These are phyloP conservation scores for Russula brevipes DNA, from an alignment of 768 basidiomycete species.

Conservation along the genomic window DNA sequence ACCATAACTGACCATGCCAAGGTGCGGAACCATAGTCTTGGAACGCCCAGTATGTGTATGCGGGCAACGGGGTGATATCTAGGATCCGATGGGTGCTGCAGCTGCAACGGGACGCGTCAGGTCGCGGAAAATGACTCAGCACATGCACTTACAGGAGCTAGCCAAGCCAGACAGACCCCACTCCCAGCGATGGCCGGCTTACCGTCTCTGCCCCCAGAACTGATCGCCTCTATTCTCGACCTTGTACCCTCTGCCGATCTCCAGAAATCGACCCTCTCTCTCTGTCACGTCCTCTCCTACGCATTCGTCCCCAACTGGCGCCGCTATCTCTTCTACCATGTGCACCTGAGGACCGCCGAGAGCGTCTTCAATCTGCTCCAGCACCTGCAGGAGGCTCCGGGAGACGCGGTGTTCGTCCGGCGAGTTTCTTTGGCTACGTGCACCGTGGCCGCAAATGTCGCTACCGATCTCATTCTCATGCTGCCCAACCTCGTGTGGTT, in stretches of 20 bases:
- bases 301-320: slow-evolving; percentile 44
- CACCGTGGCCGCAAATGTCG: slow-evolving; percentile 65
- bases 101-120: too few relatives aligned
- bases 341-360: slow-evolving; percentile 46
- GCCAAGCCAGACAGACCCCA: too few relatives aligned
- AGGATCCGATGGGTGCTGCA: too few relatives aligned
- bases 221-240: slow-evolving; percentile 55
- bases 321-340: slow-evolving; percentile 51
- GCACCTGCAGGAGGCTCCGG: slow-evolving; percentile 42
- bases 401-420: slow-evolving; percentile 35
- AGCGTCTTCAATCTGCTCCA: slow-evolving; percentile 55
- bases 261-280: slow-evolving; percentile 51
- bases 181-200: too few relatives aligned
- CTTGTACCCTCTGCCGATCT: slow-evolving; percentile 43
- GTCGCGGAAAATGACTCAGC: too few relatives aligned
- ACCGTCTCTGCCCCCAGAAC: slow-evolving; percentile 54
- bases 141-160: too few relatives aligned
- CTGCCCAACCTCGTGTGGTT: slow-evolving; percentile 50
- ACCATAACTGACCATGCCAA: too few relatives aligned
- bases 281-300: slow-evolving; percentile 59
- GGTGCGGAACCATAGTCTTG: too few relatives aligned
- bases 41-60: too few relatives aligned
- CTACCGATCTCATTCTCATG: slow-evolving; percentile 56
- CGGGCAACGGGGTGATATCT: too few relatives aligned
- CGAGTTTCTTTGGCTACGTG: slow-evolving; percentile 55